These are phyloP conservation scores for Oemleria cerasiformis DNA, from an alignment of 306 rosid genomes.

Conservation along the genomic window DNA sequence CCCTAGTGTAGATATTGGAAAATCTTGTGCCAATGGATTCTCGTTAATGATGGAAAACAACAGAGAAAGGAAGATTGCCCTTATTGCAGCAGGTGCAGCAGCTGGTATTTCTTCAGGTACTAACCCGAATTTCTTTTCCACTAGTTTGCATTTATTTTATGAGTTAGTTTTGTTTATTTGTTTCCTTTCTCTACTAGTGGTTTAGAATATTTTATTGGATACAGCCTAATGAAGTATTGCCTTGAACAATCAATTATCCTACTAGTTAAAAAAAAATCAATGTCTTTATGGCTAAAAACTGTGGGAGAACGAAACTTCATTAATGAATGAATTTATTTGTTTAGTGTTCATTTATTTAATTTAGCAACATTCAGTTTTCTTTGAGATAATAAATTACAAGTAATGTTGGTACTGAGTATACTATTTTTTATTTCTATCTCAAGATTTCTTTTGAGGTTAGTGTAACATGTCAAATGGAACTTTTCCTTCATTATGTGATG, in stretches of 20 bases:
- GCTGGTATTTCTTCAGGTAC: constrained; percentile 96
- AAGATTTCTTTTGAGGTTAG: neutral
- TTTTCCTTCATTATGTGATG: neutral
- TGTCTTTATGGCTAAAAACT: neutral
- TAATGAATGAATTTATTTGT: constrained; percentile 2
- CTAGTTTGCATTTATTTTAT: constrained; percentile 22
- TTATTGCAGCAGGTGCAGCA: constrained; percentile 97
- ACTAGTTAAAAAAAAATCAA: neutral
- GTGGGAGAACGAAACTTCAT: neutral
- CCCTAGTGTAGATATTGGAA: constrained; percentile 97
- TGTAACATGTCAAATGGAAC: constrained; percentile 3
- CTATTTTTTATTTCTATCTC: neutral
- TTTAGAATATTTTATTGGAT: neutral
- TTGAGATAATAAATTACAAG: constrained; percentile 3
- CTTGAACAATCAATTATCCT: neutral
- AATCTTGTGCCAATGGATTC: constrained; percentile 93
- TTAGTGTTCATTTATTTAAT: neutral
- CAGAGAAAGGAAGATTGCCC: constrained; percentile 86
- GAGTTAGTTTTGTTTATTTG: constrained; percentile 17
- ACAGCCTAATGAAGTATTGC: neutral
- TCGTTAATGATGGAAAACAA: constrained; percentile 92
- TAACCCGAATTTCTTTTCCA: constrained; percentile 23
- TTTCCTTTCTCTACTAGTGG: neutral
- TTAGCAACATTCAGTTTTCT: neutral
- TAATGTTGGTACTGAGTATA: neutral